Conservation (phyloP, 2,329 filamentous ascomycete genomes). For the Xylariaceae sp. region DNA sequence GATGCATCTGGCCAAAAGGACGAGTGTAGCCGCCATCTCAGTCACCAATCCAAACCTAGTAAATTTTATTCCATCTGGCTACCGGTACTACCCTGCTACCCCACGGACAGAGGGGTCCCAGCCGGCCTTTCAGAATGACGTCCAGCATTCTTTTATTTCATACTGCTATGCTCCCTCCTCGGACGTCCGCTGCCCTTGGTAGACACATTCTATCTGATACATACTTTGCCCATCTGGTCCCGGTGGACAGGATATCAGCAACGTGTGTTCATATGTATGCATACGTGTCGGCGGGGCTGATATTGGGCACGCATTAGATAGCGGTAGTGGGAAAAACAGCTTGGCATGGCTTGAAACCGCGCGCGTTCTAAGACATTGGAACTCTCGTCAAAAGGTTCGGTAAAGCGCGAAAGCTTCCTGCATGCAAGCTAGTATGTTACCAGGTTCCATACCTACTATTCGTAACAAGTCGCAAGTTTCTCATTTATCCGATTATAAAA, state of each 20-base stretch:
- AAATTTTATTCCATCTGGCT: no score
- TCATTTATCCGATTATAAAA: no score
- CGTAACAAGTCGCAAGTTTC: background rate
- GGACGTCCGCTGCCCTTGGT: slow-evolving; percentile 21
- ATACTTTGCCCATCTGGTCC: slow-evolving; percentile 5
- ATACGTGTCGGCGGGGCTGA: slow-evolving; percentile 22
- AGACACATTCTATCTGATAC: slow-evolving; percentile 19
- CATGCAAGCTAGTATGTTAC: slow-evolving; percentile 18
- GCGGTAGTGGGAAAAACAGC: slow-evolving; percentile 11
- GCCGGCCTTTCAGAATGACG: no score
- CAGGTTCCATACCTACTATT: slow-evolving; percentile 6
- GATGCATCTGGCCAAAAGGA: slow-evolving; percentile 1
- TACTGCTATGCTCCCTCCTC: slow-evolving; percentile 2
- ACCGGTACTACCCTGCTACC: no score
- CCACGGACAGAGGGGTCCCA: no score
- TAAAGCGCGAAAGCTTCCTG: no score
- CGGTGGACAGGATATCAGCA: no score
- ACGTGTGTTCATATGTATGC: slow-evolving; percentile 5
- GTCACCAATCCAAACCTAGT: slow-evolving; percentile 3
- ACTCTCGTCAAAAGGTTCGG: slow-evolving; percentile 10
- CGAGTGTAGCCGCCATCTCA: slow-evolving; percentile 6
- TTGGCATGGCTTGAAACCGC: slow-evolving; percentile 5
- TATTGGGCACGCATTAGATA: no score
- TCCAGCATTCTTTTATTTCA: background rate
- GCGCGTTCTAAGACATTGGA: slow-evolving; percentile 14